A percentile compares a stretch with the other conserved stretches of the same genome.
Evolutionary conservation across 805 yeast genomes (phyloP).

Genomic region (Torulaspora gathmanii): DNA sequence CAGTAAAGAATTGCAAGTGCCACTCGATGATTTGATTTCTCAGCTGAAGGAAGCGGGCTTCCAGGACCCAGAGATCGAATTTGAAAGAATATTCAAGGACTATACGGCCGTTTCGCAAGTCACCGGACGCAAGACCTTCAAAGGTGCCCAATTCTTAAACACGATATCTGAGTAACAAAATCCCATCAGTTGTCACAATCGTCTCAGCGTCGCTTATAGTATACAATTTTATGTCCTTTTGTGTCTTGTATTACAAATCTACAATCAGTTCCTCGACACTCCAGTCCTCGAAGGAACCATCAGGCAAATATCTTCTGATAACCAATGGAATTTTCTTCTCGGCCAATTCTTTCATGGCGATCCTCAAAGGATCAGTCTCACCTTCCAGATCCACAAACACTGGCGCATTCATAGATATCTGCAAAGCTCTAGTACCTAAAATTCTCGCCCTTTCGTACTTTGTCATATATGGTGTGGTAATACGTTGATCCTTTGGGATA

Average conservation of each 20-base stretch:
- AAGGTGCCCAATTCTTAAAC: constrained; percentile 59
- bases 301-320: constrained; percentile 93
- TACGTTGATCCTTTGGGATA: constrained; percentile 79
- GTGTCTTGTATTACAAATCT: constrained; percentile 47
- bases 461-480: constrained; percentile 98
- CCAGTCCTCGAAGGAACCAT: constrained; percentile 97
- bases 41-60: constrained; percentile 46
- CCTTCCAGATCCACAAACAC: constrained; percentile 97
- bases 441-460: constrained; percentile 98
- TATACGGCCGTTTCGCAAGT: constrained; percentile 52
- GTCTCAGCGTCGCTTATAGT: constrained; percentile 6
- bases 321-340: constrained; percentile 94
- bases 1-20: constrained; percentile 41
- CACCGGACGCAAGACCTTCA: constrained; percentile 55
- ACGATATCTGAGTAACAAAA: constrained; percentile 37
- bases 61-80: constrained; percentile 37
- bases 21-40: constrained; percentile 45
- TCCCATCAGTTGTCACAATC: background rate
- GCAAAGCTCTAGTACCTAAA: constrained; percentile 94
- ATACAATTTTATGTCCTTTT: constrained; percentile 9
- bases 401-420: constrained; percentile 97
- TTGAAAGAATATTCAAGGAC: constrained; percentile 48
- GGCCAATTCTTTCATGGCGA: constrained; percentile 93
- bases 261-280: constrained; percentile 96
- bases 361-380: constrained; percentile 97